Evolutionary conservation across 805 yeast species (phyloP), one percentile per base, ranked within the genome.

Genomic region (Clavispora phyllophila): DNA sequence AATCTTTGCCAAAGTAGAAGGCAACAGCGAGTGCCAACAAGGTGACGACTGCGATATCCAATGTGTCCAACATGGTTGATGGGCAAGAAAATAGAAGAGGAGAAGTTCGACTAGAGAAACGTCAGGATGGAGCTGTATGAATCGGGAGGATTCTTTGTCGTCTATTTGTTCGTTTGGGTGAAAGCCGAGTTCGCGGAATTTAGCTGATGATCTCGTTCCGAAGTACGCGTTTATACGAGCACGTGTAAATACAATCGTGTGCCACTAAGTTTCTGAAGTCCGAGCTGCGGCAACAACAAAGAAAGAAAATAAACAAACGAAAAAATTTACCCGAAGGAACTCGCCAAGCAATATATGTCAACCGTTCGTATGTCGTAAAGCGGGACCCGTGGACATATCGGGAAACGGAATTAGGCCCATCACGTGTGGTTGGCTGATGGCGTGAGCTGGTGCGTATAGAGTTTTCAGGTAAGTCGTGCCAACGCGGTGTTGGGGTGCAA

Each of bases 31-130:
- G 56, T 4, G 82, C 77, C 40, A 87, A 71, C 3, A 81, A 83
- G 13, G 75, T 70, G 42, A 89, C 67, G 13, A 87, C 89, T 20
- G 82, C 60, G 47, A 82, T 63, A 63, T 89, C 96, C 43, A 86
- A 70, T 5, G 81, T 69, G 61, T 88, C 95, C 51, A 88, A 65
- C 45, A 81, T 79, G 81, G 77, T 78, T 15, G 15, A 45, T 2
- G 31, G 17, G 9, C 7, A 27, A 8, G 27, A 25, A 7, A 22
- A 22, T n/a, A n/a, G n/a, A n/a, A n/a, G n/a, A n/a, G n/a, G n/a
- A 22, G 8, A 22, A 22, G 23, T 5, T 22, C 23, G 31, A 27
- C n/a, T 14, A 14, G 17, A 27, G 7, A 14, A 12, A 14, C 31
- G 31, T 17, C 31, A 14, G 17, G 6, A 12, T 27, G 8, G 8